Percentiles rank a stretch among this genome's conserved stretches.
Evolutionary conservation across 1,284 basidiomycete genomes (phyloP).

Genomic region (Ceratobasidium theobromae): DNA sequence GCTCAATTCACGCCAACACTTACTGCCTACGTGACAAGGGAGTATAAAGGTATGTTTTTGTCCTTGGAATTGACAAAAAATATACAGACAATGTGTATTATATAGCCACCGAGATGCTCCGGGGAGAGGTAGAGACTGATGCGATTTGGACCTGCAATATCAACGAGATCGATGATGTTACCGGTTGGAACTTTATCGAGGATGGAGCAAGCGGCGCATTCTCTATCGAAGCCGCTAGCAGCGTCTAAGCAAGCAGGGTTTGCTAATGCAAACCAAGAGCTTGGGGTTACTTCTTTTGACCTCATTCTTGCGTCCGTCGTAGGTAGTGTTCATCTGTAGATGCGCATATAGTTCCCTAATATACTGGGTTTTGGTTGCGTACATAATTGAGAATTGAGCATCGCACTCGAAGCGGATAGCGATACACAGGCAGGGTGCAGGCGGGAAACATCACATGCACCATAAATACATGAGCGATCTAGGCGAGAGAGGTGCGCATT

Average conservation of each 20-base stretch:
- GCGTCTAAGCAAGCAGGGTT: background rate
- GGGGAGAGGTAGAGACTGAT: conserved; percentile 4
- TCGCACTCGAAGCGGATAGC: no score
- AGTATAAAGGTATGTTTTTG: background rate
- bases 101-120: conserved; percentile 10
- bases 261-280: no score
- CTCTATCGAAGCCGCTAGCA: background rate
- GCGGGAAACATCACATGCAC: no score
- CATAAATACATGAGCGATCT: no score
- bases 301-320: no score
- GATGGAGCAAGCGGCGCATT: conserved; percentile 1
- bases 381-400: no score
- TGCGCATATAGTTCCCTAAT: no score
- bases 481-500: no score
- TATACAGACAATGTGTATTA: background rate
- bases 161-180: conserved; percentile 15
- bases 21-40: background rate
- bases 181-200: conserved; percentile 25
- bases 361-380: no score
- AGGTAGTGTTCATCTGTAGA: no score
- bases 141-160: conserved; percentile 7
- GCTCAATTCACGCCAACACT: conserved; percentile 10
- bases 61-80: background rate
- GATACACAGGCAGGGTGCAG: no score
- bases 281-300: no score